Evolutionary conservation across 1,284 basidiomycete genomes (phyloP).

Genomic region (Ganoderma boninense): DNA sequence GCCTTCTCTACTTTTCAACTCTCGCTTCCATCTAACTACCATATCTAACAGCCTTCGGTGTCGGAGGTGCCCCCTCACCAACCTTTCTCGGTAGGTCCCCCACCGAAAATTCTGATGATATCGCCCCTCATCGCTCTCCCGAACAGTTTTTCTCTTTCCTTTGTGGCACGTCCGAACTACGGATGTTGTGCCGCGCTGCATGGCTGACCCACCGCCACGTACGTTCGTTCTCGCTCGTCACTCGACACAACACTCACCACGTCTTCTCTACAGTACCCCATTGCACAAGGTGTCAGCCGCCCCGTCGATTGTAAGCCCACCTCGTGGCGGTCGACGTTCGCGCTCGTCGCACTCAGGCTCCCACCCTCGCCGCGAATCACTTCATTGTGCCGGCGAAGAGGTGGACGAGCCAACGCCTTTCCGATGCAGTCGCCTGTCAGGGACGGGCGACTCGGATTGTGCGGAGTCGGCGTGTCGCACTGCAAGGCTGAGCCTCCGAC

Average conservation of each 20-base stretch:
- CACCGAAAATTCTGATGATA: neutral
- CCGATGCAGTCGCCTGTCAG: no score
- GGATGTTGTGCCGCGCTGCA: neutral
- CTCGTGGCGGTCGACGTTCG: conserved; percentile 22
- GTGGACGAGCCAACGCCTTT: no score
- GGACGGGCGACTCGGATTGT: no score
- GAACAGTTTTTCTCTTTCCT: neutral
- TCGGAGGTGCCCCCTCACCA: conserved; percentile 3
- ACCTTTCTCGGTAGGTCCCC: no score
- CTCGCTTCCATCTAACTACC: neutral
- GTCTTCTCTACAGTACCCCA: neutral
- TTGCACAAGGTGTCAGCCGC: conserved; percentile 4
- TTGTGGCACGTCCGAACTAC: neutral
- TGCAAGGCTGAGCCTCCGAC: no score
- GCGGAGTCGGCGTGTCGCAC: no score
- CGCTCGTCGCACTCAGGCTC: conserved; percentile 14
- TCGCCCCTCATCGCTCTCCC: neutral
- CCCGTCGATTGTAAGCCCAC: conserved; percentile 14
- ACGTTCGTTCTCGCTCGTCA: neutral
- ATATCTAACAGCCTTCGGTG: neutral
- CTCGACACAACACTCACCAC: neutral
- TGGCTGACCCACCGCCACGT: neutral
- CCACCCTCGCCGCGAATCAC: no score
- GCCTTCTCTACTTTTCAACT: no score
- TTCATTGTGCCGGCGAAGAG: no score